Evolutionary conservation across 441 rosid species (phyloP).

Genomic region (Adansonia rubrostipa): DNA sequence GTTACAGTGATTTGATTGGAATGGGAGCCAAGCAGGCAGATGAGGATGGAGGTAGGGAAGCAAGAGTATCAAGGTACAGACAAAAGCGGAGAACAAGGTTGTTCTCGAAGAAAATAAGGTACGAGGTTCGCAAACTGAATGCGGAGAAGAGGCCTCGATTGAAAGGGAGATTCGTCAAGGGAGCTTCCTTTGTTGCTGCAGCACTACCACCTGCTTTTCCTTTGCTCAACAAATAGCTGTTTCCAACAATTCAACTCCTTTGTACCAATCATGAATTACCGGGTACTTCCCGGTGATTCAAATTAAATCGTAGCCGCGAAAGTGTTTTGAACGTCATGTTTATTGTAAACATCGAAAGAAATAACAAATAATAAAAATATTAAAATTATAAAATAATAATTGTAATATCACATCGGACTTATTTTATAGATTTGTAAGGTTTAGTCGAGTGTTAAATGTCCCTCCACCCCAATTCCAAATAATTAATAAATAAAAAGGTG

Average conservation of each 20-base stretch:
- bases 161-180: slow-evolving; percentile 96
- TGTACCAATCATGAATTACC: neutral
- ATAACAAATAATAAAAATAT: no score
- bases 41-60: slow-evolving; percentile 74
- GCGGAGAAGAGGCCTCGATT: slow-evolving; percentile 97
- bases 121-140: slow-evolving; percentile 92
- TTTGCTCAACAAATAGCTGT: slow-evolving; percentile 12
- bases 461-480: neutral
- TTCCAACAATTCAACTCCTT: neutral
- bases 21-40: slow-evolving; percentile 29
- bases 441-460: no score
- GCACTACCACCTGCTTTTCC: slow-evolving; percentile 37
- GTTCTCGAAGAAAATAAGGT: slow-evolving; percentile 95
- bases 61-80: slow-evolving; percentile 80
- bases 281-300: neutral
- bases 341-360: no score
- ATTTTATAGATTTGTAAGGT: no score
- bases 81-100: slow-evolving; percentile 88
- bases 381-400: no score
- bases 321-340: no score
- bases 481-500: neutral
- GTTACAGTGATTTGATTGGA: slow-evolving; percentile 31
- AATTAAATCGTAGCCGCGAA: no score
- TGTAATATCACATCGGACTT: no score
- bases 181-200: slow-evolving; percentile 43